Evolutionary conservation across 176 grass and related monocot species (phyloP).

Genomic region (Phoenix roebelenii): DNA sequence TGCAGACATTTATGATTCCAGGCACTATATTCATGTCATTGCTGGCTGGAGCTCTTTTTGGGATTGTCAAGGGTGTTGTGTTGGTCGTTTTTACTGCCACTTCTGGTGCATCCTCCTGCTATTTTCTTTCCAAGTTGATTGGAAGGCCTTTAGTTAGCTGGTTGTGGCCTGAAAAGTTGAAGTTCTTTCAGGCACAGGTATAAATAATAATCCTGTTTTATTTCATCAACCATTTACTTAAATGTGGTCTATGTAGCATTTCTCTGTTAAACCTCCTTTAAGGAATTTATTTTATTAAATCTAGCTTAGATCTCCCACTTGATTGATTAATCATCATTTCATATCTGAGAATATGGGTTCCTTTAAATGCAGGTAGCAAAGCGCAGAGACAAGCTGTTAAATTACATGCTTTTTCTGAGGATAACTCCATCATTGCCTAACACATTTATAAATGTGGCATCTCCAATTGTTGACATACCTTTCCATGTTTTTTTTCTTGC

Average conservation of each 20-base stretch:
- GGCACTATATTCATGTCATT: conserved; percentile 18
- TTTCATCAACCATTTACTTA: background rate
- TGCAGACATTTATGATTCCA: conserved; percentile 23
- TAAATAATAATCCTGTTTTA: background rate
- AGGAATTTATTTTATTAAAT: background rate
- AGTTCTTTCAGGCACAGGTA: conserved; percentile 13
- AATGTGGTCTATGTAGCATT: no score
- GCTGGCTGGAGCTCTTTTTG: conserved; percentile 14
- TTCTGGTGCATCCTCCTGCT: conserved; percentile 18
- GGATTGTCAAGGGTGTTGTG: conserved; percentile 3
- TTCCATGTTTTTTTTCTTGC: conserved; percentile 9
- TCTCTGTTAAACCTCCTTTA: no score
- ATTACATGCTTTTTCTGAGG: conserved; percentile 17
- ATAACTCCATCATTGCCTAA: conserved; percentile 11
- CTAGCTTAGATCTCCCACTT: background rate
- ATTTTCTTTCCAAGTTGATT: conserved; percentile 16
- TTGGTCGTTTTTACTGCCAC: conserved; percentile 14
- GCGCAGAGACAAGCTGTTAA: conserved; percentile 5
- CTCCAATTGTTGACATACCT: conserved; percentile 13
- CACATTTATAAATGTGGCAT: conserved; percentile 16
- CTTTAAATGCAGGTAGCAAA: conserved; percentile 3
- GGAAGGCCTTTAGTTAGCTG: conserved; percentile 13
- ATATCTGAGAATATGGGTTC: background rate
- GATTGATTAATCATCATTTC: background rate
- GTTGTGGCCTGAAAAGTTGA: conserved; percentile 19